Evolutionary conservation across 2,329 filamentous ascomycete species (phyloP), one percentile per base, ranked within the genome.

Genomic region (Penicillium brasilianum): DNA sequence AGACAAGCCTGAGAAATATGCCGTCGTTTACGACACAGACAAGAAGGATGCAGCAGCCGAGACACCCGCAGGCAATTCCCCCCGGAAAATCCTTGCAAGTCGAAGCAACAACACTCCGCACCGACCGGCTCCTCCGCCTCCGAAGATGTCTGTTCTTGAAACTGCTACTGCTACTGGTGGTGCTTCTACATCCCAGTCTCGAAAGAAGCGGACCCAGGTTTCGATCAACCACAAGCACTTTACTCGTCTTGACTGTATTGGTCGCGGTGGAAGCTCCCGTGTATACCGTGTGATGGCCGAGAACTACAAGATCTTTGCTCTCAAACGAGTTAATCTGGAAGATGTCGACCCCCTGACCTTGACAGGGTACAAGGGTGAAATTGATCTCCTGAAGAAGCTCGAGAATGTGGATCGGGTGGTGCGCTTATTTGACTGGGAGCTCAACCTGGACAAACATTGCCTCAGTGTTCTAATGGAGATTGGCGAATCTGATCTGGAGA

Each of bases 231-330:
- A 92, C 62, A 96, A 96, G 73, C 86, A 88, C 37, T 99, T 96
- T 73, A 95, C 93, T 22, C 86, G 94, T 50, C 86, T 98, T 64
- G 93, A 97, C 74, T 92, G 90, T 67, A 89, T 99, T 66, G 95
- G 95, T 10, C 89, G 93, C 60, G 95, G 95, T 64, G 95, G 95
- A 34, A 97, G 92, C 68, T 93, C 90, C 53, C 93, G 96, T 72
- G 95, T 99, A 1, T 99, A 97, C 77, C 89, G 93, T 49, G 95
- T 99, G 36, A 96, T 96, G 82, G 94, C 95, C 0, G 95, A 99
- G 76, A 98, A 97, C 72, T 93, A 92, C 72, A 96, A 93, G 75
- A 92, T 97, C 77, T 93, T 97, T 77, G 95, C 95, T 0, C 80
- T 99, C 67, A 99, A 99, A 80, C 86, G 92, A 52, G 95, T 99